Percentiles rank a stretch among this genome's conserved stretches.
phyloP scores from a whole-genome alignment of 306 rosid genomes.

The Trichosanthes truncata region DNA sequence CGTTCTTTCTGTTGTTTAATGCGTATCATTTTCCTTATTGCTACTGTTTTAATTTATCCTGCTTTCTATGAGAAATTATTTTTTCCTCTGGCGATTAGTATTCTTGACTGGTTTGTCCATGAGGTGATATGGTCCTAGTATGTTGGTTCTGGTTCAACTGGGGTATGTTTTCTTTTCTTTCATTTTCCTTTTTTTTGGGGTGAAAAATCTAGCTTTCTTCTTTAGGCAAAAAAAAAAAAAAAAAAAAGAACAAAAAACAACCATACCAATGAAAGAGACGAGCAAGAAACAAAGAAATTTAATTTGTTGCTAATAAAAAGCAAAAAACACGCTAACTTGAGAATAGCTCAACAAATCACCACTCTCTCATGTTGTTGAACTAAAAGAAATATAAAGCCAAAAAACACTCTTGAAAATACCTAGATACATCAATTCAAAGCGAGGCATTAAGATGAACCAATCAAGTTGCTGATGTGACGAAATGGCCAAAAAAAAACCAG shows the following conservation, averaged over 20 bases:
- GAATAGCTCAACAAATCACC: no score
- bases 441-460: background rate
- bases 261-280: background rate
- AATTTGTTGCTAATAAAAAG: background rate
- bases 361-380: background rate
- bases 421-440: background rate
- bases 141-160: conserved; percentile 9
- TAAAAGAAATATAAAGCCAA: no score
- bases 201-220: background rate
- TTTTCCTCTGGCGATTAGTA: background rate
- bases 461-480: no score
- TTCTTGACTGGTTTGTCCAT: background rate
- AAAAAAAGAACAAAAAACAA: background rate
- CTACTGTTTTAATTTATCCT: background rate
- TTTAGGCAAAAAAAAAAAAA: background rate
- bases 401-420: background rate
- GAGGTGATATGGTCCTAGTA: background rate
- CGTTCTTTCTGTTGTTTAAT: background rate
- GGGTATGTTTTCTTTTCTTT: background rate
- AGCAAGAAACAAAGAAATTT: background rate
- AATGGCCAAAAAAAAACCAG: background rate
- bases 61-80: conserved; percentile 6
- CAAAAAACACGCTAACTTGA: background rate
- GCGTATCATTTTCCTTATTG: background rate
- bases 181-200: background rate